Evolutionary conservation across 495 filamentous ascomycete species (phyloP).

Genomic region (Aspergillus mulundensis): DNA sequence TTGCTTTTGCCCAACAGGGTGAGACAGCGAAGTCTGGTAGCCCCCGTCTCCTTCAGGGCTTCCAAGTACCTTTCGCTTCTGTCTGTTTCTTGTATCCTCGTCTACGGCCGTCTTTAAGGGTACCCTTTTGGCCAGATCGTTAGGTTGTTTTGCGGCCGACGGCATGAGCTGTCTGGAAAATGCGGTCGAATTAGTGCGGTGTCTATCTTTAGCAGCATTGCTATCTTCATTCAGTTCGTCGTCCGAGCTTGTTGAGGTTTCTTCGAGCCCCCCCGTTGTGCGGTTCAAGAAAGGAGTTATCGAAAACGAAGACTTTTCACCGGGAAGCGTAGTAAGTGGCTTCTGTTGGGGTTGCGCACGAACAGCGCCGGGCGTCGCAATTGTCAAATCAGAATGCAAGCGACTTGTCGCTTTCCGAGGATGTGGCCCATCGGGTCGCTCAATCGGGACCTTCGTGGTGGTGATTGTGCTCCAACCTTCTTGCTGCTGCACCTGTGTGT

Average conservation of each 20-base stretch:
- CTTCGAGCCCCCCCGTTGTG: conserved; percentile 52
- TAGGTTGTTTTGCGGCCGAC: neutral
- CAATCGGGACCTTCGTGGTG: conserved; percentile 9
- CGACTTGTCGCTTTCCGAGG: conserved; percentile 41
- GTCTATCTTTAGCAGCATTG: neutral
- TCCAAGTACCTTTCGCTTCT: neutral
- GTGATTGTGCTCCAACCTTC: conserved; percentile 10
- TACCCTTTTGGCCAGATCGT: neutral
- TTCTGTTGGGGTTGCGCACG: conserved; percentile 50
- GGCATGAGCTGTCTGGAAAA: neutral
- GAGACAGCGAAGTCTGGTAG: neutral
- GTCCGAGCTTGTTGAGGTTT: conserved; percentile 37
- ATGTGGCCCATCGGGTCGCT: conserved; percentile 15
- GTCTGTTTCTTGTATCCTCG: neutral
- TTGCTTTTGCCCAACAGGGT: conserved; percentile 32
- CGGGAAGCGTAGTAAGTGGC: conserved; percentile 53
- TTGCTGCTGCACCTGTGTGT: conserved; percentile 44
- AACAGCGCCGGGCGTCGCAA: conserved; percentile 66
- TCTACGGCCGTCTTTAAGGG: neutral
- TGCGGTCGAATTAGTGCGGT: neutral
- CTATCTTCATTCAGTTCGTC: conserved; percentile 28
- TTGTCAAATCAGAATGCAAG: conserved; percentile 47
- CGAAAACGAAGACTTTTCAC: conserved; percentile 86
- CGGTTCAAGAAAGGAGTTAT: conserved; percentile 91
- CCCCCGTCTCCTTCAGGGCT: conserved; percentile 5